phyloP scores from a whole-genome alignment of 2,329 filamentous ascomycete genomes.

The Fusarium sp. region DNA sequence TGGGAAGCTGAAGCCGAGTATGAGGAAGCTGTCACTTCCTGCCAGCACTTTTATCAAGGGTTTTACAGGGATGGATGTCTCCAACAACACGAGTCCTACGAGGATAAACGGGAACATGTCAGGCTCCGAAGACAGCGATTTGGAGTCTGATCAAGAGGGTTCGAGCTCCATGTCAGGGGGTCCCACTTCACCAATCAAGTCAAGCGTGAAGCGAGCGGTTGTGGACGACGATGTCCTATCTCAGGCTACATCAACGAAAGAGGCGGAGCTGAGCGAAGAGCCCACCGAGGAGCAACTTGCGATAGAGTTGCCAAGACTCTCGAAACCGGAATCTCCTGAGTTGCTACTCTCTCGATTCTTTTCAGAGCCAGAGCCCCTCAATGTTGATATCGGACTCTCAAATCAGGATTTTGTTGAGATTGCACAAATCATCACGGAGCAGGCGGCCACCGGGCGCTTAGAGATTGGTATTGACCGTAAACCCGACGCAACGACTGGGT shows the following conservation, averaged over 20 bases:
- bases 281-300: conserved; percentile 58
- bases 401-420: conserved; percentile 74
- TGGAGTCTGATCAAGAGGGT: conserved; percentile 68
- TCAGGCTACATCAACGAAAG: conserved; percentile 63
- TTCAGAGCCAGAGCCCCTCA: conserved; percentile 67
- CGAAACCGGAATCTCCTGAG: conserved; percentile 62
- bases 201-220: conserved; percentile 55
- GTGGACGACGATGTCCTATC: conserved; percentile 70
- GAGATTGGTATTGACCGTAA: conserved; percentile 47
- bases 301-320: conserved; percentile 62
- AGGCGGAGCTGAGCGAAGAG: conserved; percentile 60
- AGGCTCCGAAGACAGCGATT: conserved; percentile 63
- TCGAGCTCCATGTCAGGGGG: conserved; percentile 64
- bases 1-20: conserved; percentile 54
- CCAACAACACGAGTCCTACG: conserved; percentile 50
- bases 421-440: conserved; percentile 79
- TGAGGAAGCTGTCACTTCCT: conserved; percentile 45
- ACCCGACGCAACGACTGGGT: conserved; percentile 29
- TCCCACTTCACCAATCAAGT: conserved; percentile 62
- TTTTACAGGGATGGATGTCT: conserved; percentile 43
- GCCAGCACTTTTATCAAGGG: conserved; percentile 43
- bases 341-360: conserved; percentile 67
- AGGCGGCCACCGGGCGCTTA: conserved; percentile 68
- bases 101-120: conserved; percentile 54
- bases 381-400: conserved; percentile 57